phyloP scores from a whole-genome alignment of 805 yeast genomes.

The Candida hispaniensis region DNA sequence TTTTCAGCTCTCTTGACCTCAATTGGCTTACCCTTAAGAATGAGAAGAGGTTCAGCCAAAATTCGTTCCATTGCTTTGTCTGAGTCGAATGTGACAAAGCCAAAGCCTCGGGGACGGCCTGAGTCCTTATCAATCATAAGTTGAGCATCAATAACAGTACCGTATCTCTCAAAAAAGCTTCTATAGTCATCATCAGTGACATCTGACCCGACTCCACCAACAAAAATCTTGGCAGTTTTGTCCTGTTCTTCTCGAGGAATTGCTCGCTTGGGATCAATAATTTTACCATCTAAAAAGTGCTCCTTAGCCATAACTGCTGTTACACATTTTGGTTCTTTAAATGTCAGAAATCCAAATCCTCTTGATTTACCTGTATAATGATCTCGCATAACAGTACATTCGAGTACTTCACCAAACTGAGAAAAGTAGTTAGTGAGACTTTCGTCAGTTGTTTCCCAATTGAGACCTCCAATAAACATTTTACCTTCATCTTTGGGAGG shows the following conservation, averaged over 20 bases:
- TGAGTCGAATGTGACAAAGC: constrained; percentile 89
- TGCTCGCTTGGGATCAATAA: constrained; percentile 95
- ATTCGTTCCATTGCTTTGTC: constrained; percentile 90
- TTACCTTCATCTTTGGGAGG: constrained; percentile 66
- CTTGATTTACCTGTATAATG: constrained; percentile 75
- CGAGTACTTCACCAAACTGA: constrained; percentile 80
- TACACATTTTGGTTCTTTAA: constrained; percentile 69
- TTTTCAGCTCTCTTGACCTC: constrained; percentile 37
- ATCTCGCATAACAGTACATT: constrained; percentile 89
- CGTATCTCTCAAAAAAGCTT: constrained; percentile 76
- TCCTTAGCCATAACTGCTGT: constrained; percentile 76
- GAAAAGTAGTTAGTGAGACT: constrained; percentile 69
- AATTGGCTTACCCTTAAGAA: constrained; percentile 63
- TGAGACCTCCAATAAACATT: constrained; percentile 93
- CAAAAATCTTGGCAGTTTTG: constrained; percentile 91
- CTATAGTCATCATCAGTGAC: constrained; percentile 87
- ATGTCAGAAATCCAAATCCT: constrained; percentile 91
- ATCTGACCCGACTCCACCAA: constrained; percentile 92
- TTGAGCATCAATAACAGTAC: constrained; percentile 89
- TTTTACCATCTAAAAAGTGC: constrained; percentile 88
- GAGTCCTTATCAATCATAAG: constrained; percentile 95
- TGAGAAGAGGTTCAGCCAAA: constrained; percentile 67
- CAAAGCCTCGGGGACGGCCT: constrained; percentile 94
- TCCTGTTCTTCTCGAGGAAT: constrained; percentile 97
- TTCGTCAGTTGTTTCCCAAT: constrained; percentile 96